Evolutionary conservation across 345 rosid genomes (phyloP), one percentile per base, ranked within the genome.

Genomic region (Linum lewisii): DNA sequence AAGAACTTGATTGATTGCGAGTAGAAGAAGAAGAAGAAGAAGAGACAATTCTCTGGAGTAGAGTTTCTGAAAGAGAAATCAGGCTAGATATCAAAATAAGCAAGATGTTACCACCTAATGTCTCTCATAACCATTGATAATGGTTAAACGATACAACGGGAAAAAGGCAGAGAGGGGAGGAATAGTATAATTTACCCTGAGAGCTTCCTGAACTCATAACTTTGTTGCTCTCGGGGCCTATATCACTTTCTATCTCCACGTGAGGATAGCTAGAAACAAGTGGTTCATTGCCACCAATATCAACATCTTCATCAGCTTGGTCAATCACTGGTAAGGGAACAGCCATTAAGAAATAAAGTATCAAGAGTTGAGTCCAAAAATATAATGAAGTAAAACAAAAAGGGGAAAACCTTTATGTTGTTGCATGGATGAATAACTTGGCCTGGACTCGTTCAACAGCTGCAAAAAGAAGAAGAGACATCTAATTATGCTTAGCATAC

Each of bases 191-290:
- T 65, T 58, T 73, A 86, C 84, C 69, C 81, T 76, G 6, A 52
- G 81, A 78, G 78, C 74, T 78, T 60, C 81, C 64, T 34, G 85
- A 63, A 65, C 67, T 63, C 57, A 61, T 52, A 63, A 65, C 58
- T 64, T 69, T 73, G 54, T 63, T 57, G 37, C 61, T 69, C 64
- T 59, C 67, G 55, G 34, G 63, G 63, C 57, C 73, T 24, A 38
- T 13, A 58, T 73, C 64, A 70, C 66, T 71, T 44, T 60, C 69
- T 24, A 57, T 65, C 59, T 61, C 70, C n/a, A 44, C 63, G 24
- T 66, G 42, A 37, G 55, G 63, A 62, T 51, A 57, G 60, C 70
- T 65, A n/a, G 56, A 50, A 19, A 66, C 60, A 4, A 63, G 67
- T 57, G 66, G 70, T 51, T 57, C 70, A 37, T 61, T 51, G 56